Evolutionary conservation across 768 basidiomycete species (phyloP).

Genomic region (Lactifluus subvellereus): DNA sequence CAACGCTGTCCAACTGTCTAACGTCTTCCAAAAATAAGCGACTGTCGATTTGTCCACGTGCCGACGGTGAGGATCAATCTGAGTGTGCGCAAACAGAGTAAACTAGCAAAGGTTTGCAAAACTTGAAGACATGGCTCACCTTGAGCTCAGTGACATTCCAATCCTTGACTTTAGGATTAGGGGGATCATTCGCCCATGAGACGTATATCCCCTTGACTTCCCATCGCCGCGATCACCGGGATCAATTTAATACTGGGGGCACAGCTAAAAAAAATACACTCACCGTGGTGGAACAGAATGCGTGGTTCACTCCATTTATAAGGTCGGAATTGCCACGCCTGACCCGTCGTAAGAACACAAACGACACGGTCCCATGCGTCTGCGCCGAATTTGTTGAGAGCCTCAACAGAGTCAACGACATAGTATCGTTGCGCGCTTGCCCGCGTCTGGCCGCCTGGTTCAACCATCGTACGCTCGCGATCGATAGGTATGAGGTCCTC

Average conservation of each 20-base stretch:
- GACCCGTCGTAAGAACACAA: conserved; percentile 97
- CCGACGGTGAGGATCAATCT: conserved; percentile 88
- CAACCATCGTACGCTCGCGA: conserved; percentile 70
- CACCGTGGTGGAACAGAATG: conserved; percentile 90
- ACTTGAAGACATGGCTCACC: conserved; percentile 36
- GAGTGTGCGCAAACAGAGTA: neutral
- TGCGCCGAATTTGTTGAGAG: conserved; percentile 82
- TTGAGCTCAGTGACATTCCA: conserved; percentile 98
- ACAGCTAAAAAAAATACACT: conserved; percentile 25
- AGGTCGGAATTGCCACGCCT: conserved; percentile 95
- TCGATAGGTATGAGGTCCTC: conserved; percentile 89
- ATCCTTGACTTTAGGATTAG: conserved; percentile 82
- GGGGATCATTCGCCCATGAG: conserved; percentile 89
- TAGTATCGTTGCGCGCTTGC: conserved; percentile 55
- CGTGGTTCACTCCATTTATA: conserved; percentile 97
- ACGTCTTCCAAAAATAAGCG: conserved; percentile 90
- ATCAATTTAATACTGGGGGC: neutral
- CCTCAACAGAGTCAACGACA: conserved; percentile 89
- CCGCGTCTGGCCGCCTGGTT: conserved; percentile 56
- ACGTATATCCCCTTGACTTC: conserved; percentile 94
- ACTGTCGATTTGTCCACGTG: conserved; percentile 94
- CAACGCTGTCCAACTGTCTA: conserved; percentile 77
- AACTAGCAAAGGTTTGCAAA: neutral
- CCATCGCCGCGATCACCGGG: neutral
- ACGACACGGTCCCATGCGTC: conserved; percentile 97